A percentile compares a stretch with the other conserved stretches of the same genome.
Evolutionary conservation across 1,284 basidiomycete genomes (phyloP).

Genomic region (Cryptococcus depauperatus): DNA sequence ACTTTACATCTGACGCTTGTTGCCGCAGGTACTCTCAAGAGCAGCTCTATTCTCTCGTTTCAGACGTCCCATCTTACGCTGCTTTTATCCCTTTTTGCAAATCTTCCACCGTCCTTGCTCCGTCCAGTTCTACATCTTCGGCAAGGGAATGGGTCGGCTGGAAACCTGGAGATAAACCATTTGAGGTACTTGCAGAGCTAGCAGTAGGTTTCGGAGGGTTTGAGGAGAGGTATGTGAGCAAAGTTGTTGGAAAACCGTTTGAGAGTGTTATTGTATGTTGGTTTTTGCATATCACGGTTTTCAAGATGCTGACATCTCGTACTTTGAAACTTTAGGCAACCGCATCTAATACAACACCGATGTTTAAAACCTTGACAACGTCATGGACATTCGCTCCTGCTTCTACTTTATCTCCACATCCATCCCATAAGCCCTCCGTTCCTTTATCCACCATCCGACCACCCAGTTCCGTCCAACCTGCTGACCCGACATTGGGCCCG

Average conservation of each 20-base stretch:
- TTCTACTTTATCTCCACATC: conserved; percentile 48
- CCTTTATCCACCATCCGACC: conserved; percentile 7
- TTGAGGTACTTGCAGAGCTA: conserved; percentile 71
- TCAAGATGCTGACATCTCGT: neutral
- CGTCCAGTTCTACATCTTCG: conserved; percentile 8
- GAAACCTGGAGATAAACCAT: conserved; percentile 43
- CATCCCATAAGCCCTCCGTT: conserved; percentile 12
- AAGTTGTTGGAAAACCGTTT: conserved; percentile 68
- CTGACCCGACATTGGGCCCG: conserved; percentile 42
- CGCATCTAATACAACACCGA: conserved; percentile 62
- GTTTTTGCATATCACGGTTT: neutral
- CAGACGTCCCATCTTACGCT: conserved; percentile 78
- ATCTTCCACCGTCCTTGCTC: conserved; percentile 58
- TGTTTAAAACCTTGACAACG: conserved; percentile 79
- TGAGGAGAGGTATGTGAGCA: conserved; percentile 77
- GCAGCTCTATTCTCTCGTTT: conserved; percentile 77
- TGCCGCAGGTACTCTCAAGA: conserved; percentile 56
- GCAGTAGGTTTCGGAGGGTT: conserved; percentile 82
- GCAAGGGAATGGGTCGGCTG: conserved; percentile 15
- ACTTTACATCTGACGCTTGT: too few species aligned
- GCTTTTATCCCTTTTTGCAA: conserved; percentile 86
- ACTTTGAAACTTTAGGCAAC: conserved; percentile 50
- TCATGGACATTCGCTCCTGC: conserved; percentile 65
- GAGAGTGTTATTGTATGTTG: conserved; percentile 65
- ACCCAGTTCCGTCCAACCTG: conserved; percentile 11